Conservation (phyloP, 164 flowering plant genomes). For the Magnolia officinalis region DNA sequence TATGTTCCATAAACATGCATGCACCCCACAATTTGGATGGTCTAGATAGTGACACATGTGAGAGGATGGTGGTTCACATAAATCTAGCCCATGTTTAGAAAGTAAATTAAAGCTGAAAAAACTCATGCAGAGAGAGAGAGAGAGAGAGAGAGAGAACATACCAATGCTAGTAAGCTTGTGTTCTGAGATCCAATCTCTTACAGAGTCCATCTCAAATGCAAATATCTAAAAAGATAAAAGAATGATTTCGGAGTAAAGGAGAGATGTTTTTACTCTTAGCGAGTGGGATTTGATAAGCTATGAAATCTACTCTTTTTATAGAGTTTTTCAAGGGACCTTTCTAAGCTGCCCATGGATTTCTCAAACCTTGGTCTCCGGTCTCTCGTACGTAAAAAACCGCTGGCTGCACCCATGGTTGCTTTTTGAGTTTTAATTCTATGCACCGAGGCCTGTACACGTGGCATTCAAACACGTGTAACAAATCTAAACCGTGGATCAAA, state of each 20-base stretch:
- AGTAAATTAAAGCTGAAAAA: too few relatives aligned
- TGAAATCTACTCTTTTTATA: neutral
- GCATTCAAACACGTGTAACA: too few relatives aligned
- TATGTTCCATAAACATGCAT: too few relatives aligned
- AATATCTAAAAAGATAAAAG: neutral
- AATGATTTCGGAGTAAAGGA: neutral
- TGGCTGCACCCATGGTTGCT: neutral
- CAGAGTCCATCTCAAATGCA: constrained; percentile 40
- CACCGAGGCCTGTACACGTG: too few relatives aligned
- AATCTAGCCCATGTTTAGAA: too few relatives aligned
- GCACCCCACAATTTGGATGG: too few relatives aligned
- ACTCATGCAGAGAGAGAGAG: too few relatives aligned
- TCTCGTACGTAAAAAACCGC: neutral
- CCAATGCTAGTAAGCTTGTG: constrained; percentile 88
- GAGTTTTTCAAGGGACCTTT: neutral
- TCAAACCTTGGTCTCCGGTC: neutral
- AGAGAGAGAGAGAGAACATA: constrained; percentile 6
- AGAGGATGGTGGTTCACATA: too few relatives aligned
- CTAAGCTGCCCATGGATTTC: neutral
- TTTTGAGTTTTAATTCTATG: too few relatives aligned
- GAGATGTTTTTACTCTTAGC: neutral
- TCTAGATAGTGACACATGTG: too few relatives aligned
- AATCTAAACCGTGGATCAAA: too few relatives aligned
- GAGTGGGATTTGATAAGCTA: neutral
- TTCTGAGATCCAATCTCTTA: constrained; percentile 62